Evolutionary conservation across 1,284 basidiomycete genomes (phyloP).

Genomic region (Ustilago bromivora): DNA sequence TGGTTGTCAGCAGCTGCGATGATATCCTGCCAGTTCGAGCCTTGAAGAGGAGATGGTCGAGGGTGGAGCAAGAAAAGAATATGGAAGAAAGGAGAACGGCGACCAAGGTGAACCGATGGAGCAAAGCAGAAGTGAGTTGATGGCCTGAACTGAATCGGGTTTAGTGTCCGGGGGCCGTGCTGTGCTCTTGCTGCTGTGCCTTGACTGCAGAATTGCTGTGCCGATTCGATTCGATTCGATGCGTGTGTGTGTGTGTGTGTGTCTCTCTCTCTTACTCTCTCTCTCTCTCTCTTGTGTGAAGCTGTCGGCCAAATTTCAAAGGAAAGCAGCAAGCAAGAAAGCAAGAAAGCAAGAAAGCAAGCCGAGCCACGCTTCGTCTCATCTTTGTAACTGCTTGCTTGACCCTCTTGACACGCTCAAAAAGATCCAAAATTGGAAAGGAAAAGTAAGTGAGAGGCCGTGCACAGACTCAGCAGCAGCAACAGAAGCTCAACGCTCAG

Average conservation of each 20-base stretch:
- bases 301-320: slow-evolving; percentile 5
- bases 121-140: neutral
- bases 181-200: slow-evolving; percentile 3
- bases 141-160: neutral
- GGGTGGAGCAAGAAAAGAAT: neutral
- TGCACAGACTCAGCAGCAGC: slow-evolving; percentile 8
- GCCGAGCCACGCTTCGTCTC: neutral
- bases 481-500: neutral
- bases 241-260: slow-evolving; percentile 3
- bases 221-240: neutral
- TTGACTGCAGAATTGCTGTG: slow-evolving; percentile 1
- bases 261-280: neutral
- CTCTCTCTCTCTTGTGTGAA: neutral
- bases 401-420: neutral
- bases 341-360: neutral
- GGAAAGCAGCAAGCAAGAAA: neutral
- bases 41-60: neutral
- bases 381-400: too few relatives aligned
- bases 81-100: slow-evolving; percentile 3
- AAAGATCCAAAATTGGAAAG: neutral
- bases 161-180: slow-evolving; percentile 2
- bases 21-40: neutral
- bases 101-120: neutral
- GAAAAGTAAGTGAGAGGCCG: neutral
- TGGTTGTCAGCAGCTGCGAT: neutral